Percentiles rank a stretch among this genome's conserved stretches.
These are phyloP conservation scores for Globisporangium yorkense DNA, from an alignment of 352 stramenopile species.

Conservation along the genomic window DNA sequence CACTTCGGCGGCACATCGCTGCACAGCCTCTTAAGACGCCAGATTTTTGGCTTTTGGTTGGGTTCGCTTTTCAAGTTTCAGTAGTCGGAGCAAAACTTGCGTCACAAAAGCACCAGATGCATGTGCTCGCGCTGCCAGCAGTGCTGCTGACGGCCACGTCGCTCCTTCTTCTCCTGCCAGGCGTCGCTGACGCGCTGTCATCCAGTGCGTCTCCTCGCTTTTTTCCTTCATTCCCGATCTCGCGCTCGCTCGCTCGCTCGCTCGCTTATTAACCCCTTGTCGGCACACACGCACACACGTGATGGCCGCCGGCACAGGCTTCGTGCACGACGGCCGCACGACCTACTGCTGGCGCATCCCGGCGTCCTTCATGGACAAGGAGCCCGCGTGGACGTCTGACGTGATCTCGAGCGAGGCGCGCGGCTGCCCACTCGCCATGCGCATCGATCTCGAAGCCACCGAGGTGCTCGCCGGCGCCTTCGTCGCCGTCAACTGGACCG, in stretches of 20 bases:
- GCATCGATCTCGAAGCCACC: constrained; percentile 7
- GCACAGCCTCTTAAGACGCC: no score
- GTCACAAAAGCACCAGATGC: not conserved
- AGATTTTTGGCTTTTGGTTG: no score
- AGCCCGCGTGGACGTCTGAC: constrained; percentile 3
- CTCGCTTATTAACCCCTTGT: no score
- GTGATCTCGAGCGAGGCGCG: constrained; percentile 10
- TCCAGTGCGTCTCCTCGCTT: not conserved
- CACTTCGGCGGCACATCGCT: no score
- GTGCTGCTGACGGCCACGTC: not conserved
- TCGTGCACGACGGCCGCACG: constrained; percentile 22
- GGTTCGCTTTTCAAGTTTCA: no score
- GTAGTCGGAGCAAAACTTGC: no score
- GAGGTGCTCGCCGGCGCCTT: constrained; percentile 10
- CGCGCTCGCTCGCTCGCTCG: not conserved
- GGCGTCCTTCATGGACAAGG: constrained; percentile 7
- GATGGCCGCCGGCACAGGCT: constrained; percentile 6
- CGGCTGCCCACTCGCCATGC: constrained; percentile 20
- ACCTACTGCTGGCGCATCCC: constrained; percentile 34
- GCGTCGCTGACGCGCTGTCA: not conserved
- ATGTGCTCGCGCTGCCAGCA: not conserved
- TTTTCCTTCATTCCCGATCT: not conserved
- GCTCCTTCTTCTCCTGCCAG: not conserved
- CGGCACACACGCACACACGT: not conserved
- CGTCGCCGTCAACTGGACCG: constrained; percentile 18